Evolutionary conservation across 148 eudicot genomes (phyloP).

Genomic region (Polygonum maritimum): DNA sequence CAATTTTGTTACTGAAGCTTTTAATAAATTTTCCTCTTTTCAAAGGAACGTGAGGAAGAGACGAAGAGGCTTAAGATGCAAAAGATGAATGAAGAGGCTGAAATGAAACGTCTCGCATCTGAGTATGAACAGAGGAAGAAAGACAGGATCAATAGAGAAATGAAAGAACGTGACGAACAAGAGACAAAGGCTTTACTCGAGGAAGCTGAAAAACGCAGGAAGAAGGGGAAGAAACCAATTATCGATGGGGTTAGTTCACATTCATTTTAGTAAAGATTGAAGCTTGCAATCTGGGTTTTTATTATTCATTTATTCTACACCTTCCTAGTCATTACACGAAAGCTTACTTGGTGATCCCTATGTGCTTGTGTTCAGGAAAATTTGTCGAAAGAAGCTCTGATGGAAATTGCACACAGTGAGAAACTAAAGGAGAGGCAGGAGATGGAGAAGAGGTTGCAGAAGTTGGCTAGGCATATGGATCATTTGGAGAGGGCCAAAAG

Average conservation of each 20-base stretch:
- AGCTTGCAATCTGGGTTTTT: not conserved
- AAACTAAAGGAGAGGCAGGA: slow-evolving; percentile 71
- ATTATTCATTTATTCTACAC: not conserved
- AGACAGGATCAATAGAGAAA: slow-evolving; percentile 57
- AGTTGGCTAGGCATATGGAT: slow-evolving; percentile 73
- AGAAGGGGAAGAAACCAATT: slow-evolving; percentile 60
- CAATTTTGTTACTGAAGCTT: not conserved
- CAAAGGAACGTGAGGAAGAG: slow-evolving; percentile 89
- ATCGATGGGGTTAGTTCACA: slow-evolving; percentile 57
- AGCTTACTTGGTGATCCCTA: not conserved
- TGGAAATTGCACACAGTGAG: slow-evolving; percentile 66
- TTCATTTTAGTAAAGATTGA: not conserved
- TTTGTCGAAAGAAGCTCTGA: slow-evolving; percentile 57
- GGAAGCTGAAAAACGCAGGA: slow-evolving; percentile 52
- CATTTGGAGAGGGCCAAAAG: slow-evolving; percentile 86
- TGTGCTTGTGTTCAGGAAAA: slow-evolving; percentile 32
- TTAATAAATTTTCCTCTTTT: not conserved
- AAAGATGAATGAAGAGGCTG: slow-evolving; percentile 74
- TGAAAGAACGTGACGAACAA: slow-evolving; percentile 65
- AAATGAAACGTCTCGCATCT: slow-evolving; percentile 67
- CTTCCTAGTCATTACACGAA: not conserved
- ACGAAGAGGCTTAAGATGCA: slow-evolving; percentile 54
- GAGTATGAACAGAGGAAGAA: slow-evolving; percentile 72
- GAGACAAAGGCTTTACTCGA: slow-evolving; percentile 64
- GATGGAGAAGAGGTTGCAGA: slow-evolving; percentile 77